Base-by-base conservation (phyloP, 2,329 filamentous ascomycete species). In the Tolypocladium inflatum region DNA sequence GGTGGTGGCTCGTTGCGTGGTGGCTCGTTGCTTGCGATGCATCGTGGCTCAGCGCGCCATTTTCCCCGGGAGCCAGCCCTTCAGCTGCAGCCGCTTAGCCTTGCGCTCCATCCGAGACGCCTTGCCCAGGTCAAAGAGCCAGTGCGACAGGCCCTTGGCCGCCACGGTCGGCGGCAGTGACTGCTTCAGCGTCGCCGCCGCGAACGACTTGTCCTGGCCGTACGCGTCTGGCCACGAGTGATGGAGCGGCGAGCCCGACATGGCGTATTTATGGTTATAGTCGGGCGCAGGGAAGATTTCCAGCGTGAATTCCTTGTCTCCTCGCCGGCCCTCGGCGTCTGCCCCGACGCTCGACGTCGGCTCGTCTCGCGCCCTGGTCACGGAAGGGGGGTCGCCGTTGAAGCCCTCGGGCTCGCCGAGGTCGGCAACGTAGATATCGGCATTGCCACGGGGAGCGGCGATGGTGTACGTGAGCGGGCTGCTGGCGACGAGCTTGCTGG, bases 401-500 rank as follows among this genome's bases (percentile, higher is more conserved):
- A 63, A 59, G 45, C 59, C 48, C 23, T 61, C 58, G 10, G 60
- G 60, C 30, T 65, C 64, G 10, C 61, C 64, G 10, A 73, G 56
- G 54, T 70, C 70, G n/a, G 70, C 70, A 15, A 73, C 61, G 60
- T 71, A 68, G n/a, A 70, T 65, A 54, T 65, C 66, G 23, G 70
- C 65, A 21, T 66, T 61, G 48, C 58, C 61, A 13, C 42, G 55
- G 19, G 69, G 68, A 1, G 61, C 64, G 42, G 75, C 62, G 56
- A 80, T 64, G 33, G 72, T 71, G 62, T 79, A 82, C 37, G 71
- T 70, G 48, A 83, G 67, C 1, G 81, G 81, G 60, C 80, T 82
- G 43, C 60, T 60, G 33, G 61, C 62, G 42, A 80, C 59, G n/a
- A 83, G 70, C 41, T 64, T 63, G 3, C 62, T 58, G 15, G 76